Base-by-base conservation (phyloP, 208 protist genomes). In the Wallacemonas collosoma region DNA sequence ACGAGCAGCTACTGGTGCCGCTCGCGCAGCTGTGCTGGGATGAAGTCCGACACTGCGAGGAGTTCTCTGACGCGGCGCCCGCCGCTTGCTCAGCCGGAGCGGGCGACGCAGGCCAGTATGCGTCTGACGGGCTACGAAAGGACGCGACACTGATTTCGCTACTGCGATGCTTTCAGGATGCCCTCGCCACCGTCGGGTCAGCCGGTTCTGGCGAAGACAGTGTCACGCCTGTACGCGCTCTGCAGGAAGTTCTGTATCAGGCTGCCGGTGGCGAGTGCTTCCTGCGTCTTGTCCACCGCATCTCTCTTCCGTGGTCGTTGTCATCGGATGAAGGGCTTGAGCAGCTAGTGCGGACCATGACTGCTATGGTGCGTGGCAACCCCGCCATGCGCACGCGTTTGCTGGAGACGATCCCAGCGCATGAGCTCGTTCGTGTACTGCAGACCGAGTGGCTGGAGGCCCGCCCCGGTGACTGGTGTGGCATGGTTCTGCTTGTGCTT, bases 241-340 rank as follows among this genome's bases (percentile, higher is more conserved):
- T 91, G 53, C 86, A 91, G 60, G 75, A 79, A 71, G 73, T 66
- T 0, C 39, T 91, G 1, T 87, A 78, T 56, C 35, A 66, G 5
- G 72, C 51, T 38, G 47, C 53, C 48, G 43, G 38, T 50, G 55
- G 47, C 35, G 80, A 88, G 48, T 57, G 67, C 47, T 86, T 88
- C 73, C 44, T 86, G 51, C 68, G 64, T 2, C 74, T 93, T 3
- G 70, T 95, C 43, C 79, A 89, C 56, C 81, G 81, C 39, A 48
- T 79, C 40, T 60, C 72, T 9, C 74, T 82, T 26, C 82, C 85
- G 63, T 95, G 90, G 90, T 12, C 14, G n/a, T 26, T 73, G 58
- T 56, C 75, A 15, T 40, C 72, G 48, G 68, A 55, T 17, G 56
- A 70, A 64, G 76, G 76, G 39, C 45, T 84, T 17, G 56, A 58